A percentile compares a stretch with the other conserved stretches of the same genome.
These are phyloP conservation scores for Adiantum capillusveneris DNA, from an alignment of 75 land plant genomes.

Conservation along the genomic window DNA sequence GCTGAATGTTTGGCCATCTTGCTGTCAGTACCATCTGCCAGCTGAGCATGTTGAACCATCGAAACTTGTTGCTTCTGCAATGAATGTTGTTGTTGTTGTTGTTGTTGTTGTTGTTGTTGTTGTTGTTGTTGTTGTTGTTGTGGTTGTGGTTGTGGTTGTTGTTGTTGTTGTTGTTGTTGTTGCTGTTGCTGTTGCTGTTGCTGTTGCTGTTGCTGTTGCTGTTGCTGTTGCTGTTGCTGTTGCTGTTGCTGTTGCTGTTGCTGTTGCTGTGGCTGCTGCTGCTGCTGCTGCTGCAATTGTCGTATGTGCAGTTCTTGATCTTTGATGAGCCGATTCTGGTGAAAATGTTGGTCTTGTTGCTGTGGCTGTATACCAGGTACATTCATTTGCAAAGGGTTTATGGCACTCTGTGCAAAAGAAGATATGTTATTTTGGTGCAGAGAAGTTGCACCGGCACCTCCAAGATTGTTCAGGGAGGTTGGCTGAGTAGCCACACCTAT, in stretches of 20 bases:
- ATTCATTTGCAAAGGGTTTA: slow-evolving; percentile 32
- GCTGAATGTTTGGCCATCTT: slow-evolving; percentile 26
- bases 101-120: too few species aligned
- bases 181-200: slow-evolving; percentile 37
- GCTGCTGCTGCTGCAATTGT: slow-evolving; percentile 22
- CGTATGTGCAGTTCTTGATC: slow-evolving; percentile 14
- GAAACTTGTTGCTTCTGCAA: too few species aligned
- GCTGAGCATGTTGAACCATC: too few species aligned
- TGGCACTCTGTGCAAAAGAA: slow-evolving; percentile 29
- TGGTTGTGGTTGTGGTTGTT: slow-evolving; percentile 43
- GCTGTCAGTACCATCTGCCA: neutral
- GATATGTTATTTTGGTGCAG: slow-evolving; percentile 38
- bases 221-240: slow-evolving; percentile 29
- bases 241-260: slow-evolving; percentile 50
- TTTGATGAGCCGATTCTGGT: slow-evolving; percentile 22
- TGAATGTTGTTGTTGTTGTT: too few species aligned
- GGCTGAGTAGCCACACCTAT: slow-evolving; percentile 32
- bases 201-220: slow-evolving; percentile 32
- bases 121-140: slow-evolving; percentile 53
- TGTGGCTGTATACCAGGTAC: slow-evolving; percentile 32
- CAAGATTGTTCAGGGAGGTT: too few species aligned
- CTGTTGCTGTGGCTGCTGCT: slow-evolving; percentile 37
- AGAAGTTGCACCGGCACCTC: slow-evolving; percentile 28
- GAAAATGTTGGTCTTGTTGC: slow-evolving; percentile 41
- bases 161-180: slow-evolving; percentile 43